These are phyloP conservation scores for Candida tammaniensis DNA, from an alignment of 805 yeast species.

Conservation along the genomic window DNA sequence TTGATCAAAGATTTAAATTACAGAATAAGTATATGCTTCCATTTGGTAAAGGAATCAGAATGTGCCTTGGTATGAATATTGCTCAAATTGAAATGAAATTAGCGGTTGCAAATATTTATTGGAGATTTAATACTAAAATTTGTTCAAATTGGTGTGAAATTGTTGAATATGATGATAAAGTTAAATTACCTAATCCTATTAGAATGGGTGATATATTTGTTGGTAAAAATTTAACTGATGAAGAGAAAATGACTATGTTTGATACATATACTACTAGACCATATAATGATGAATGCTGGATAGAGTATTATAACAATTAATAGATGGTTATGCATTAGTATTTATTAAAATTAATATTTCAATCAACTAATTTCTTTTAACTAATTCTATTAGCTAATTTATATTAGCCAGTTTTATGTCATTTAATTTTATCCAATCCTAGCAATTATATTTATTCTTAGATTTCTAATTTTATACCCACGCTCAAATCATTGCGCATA, in stretches of 20 bases:
- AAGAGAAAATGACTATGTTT: slow-evolving; percentile 53
- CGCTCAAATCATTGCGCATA: no score
- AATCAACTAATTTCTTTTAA: no score
- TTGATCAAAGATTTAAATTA: slow-evolving; percentile 30
- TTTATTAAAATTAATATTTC: no score
- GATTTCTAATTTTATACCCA: no score
- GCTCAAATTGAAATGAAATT: slow-evolving; percentile 67
- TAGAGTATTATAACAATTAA: slow-evolving; percentile 28
- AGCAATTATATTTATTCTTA: no score
- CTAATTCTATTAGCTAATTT: no score
- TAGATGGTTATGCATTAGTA: not conserved
- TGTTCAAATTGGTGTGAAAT: slow-evolving; percentile 45
- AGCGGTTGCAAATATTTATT: slow-evolving; percentile 51
- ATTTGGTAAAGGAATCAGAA: slow-evolving; percentile 70
- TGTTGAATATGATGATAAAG: slow-evolving; percentile 13
- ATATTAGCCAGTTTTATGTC: no score
- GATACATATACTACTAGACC: slow-evolving; percentile 57
- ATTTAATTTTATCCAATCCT: no score
- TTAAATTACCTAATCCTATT: slow-evolving; percentile 15
- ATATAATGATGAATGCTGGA: slow-evolving; percentile 50
- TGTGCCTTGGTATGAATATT: slow-evolving; percentile 72
- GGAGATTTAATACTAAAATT: slow-evolving; percentile 41
- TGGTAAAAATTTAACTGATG: slow-evolving; percentile 31
- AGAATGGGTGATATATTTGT: slow-evolving; percentile 14
- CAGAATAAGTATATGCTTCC: slow-evolving; percentile 61